Conservation (phyloP, 208 protist genomes). For the Strigomonas oncopelti region DNA sequence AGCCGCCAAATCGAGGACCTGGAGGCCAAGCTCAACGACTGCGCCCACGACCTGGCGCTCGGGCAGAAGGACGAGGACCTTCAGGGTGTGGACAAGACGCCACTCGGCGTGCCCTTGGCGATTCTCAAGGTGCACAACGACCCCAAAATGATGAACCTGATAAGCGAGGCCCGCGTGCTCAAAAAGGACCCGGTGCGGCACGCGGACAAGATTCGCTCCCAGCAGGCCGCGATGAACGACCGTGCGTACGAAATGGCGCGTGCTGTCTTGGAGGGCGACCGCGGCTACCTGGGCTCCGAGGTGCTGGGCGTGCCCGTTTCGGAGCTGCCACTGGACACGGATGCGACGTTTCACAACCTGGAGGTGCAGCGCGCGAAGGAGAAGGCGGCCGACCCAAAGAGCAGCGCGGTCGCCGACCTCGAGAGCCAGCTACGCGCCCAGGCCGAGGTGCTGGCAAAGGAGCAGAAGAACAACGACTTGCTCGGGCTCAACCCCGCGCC, state of each 20-base stretch:
- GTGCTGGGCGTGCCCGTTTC: slow-evolving; percentile 53
- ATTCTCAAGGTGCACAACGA: slow-evolving; percentile 63
- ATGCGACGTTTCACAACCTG: slow-evolving; percentile 43
- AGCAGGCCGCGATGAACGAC: slow-evolving; percentile 49
- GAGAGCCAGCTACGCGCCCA: slow-evolving; percentile 52
- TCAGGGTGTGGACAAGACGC: slow-evolving; percentile 40
- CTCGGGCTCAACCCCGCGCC: slow-evolving; percentile 42
- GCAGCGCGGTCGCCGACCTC: slow-evolving; percentile 27
- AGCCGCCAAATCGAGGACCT: slow-evolving; percentile 29
- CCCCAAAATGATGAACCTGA: slow-evolving; percentile 30
- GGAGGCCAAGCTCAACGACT: slow-evolving; percentile 53
- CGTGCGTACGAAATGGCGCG: slow-evolving; percentile 45
- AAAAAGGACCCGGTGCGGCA: slow-evolving; percentile 53
- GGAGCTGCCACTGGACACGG: slow-evolving; percentile 55
- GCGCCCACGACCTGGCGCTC: slow-evolving; percentile 53
- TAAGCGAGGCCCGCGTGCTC: slow-evolving; percentile 45
- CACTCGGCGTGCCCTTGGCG: slow-evolving; percentile 50
- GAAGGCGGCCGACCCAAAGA: slow-evolving; percentile 27
- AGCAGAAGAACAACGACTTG: slow-evolving; percentile 54
- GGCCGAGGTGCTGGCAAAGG: slow-evolving; percentile 44
- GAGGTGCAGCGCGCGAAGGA: slow-evolving; percentile 41
- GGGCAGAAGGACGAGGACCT: slow-evolving; percentile 61
- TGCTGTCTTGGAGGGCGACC: slow-evolving; percentile 38
- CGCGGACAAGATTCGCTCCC: slow-evolving; percentile 44
- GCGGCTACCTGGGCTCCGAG: slow-evolving; percentile 35